Conservation (phyloP, 257 asterid species). For the Nicotiana knightiana region DNA sequence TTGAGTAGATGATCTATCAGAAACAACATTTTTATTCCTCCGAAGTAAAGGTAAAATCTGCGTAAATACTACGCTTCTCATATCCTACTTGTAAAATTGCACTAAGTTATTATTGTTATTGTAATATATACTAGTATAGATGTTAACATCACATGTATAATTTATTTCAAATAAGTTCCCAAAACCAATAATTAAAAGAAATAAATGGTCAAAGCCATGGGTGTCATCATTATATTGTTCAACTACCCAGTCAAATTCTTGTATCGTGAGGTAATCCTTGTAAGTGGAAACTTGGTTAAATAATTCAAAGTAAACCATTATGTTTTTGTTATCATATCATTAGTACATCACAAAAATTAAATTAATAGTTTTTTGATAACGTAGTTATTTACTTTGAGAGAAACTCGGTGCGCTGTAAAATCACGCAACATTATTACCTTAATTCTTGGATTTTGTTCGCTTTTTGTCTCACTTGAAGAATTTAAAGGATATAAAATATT, state of each 20-base stretch:
- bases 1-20: no score
- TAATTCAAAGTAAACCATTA: not conserved
- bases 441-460: not conserved
- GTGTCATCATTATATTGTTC: not conserved
- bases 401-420: not conserved
- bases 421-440: conserved; percentile 2
- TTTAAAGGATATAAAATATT: no score
- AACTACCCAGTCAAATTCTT: not conserved
- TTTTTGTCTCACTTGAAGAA: not conserved
- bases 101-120: no score
- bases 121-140: no score
- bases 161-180: not conserved
- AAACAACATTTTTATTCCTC: no score
- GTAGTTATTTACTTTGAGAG: not conserved
- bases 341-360: not conserved
- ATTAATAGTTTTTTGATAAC: not conserved
- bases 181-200: not conserved
- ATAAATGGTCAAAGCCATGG: not conserved
- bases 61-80: no score
- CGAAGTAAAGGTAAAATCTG: no score
- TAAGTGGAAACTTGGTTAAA: not conserved
- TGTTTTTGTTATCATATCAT: no score
- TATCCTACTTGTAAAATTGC: no score
- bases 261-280: not conserved
- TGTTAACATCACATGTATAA: no score